Conservation (phyloP, 169 alveolate species). For the Cystoisospora suis region DNA sequence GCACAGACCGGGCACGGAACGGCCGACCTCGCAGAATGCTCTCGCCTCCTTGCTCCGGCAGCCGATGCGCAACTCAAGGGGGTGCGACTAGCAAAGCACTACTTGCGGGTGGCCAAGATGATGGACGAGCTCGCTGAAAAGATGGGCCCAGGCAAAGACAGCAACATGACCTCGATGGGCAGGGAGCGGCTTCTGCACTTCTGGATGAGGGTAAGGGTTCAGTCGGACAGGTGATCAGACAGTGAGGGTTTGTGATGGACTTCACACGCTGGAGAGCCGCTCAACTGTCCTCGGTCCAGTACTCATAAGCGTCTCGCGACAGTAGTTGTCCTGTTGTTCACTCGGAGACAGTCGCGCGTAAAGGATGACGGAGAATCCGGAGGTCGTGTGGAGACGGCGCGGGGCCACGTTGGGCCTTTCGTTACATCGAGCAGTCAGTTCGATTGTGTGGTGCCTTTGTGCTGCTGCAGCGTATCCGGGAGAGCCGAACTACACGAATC, state of each 20-base stretch:
- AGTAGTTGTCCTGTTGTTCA: no score
- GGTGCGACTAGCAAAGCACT: not conserved
- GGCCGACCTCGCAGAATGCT: not conserved
- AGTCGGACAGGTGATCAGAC: no score
- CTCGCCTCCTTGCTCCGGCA: not conserved
- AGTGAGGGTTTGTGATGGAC: no score
- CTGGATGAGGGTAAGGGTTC: conserved; percentile 15
- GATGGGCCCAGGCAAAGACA: conserved; percentile 25
- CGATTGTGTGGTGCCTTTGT: no score
- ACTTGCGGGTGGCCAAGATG: not conserved
- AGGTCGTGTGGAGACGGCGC: no score
- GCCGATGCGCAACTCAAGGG: not conserved
- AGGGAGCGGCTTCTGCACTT: conserved; percentile 16
- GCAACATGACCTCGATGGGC: not conserved
- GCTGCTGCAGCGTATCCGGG: not conserved
- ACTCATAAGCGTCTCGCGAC: no score
- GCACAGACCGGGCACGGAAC: not conserved
- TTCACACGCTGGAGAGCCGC: no score
- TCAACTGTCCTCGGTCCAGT: no score
- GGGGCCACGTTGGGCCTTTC: no score
- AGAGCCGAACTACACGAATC: not conserved
- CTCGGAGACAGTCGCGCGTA: no score
- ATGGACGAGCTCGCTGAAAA: conserved; percentile 2
- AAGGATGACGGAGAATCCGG: no score
- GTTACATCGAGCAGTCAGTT: no score